Conservation (phyloP, 148 eudicot genomes). For the Silene uniflora region DNA sequence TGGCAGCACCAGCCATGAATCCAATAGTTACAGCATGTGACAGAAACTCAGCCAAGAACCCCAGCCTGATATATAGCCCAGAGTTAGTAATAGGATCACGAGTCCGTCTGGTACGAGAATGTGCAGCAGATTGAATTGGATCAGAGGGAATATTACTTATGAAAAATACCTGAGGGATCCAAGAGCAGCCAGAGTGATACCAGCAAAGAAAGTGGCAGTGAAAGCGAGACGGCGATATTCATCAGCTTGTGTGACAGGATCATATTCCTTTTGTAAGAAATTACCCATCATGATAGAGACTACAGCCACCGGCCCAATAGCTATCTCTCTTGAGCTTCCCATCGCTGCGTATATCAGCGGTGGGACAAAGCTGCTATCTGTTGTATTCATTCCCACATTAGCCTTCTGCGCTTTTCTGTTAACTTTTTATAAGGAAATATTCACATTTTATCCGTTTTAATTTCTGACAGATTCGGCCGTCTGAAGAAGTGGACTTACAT, state of each 20-base stretch:
- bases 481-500: constrained; percentile 28
- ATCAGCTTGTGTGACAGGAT: constrained; percentile 37
- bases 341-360: constrained; percentile 34
- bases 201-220: constrained; percentile 69
- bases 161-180: constrained; percentile 47
- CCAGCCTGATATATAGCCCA: constrained; percentile 35
- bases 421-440: too few relatives aligned
- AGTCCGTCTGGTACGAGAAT: too few relatives aligned
- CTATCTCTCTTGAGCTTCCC: constrained; percentile 75
- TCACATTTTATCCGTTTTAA: too few relatives aligned
- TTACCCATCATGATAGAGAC: constrained; percentile 56
- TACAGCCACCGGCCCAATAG: constrained; percentile 76
- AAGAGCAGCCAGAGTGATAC: constrained; percentile 48
- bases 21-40: constrained; percentile 72
- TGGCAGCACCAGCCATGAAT: constrained; percentile 75
- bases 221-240: constrained; percentile 54
- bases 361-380: constrained; percentile 40
- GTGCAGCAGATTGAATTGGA: neutral
- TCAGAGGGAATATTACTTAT: too few relatives aligned
- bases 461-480: too few relatives aligned
- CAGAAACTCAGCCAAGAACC: constrained; percentile 60
- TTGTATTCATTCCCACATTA: too few relatives aligned
- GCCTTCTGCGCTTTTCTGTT: too few relatives aligned
- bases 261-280: constrained; percentile 43
- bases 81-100: too few relatives aligned